These are phyloP conservation scores for Diospyros lotus DNA, from an alignment of 148 eudicot genomes.

Conservation along the genomic window DNA sequence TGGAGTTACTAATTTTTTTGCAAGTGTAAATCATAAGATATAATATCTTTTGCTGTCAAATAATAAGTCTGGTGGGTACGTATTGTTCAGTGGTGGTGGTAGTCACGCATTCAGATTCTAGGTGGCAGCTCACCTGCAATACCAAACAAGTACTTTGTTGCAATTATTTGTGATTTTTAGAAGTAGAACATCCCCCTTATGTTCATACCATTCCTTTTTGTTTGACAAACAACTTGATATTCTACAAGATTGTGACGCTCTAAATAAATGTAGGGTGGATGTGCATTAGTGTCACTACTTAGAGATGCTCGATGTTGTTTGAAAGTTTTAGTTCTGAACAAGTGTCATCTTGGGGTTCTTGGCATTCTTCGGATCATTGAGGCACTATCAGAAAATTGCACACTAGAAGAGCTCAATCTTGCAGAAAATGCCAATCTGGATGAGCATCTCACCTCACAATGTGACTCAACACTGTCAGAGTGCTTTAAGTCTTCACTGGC, in stretches of 20 bases:
- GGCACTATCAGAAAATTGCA: constrained; percentile 48
- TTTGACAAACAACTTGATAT: neutral
- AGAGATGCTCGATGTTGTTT: constrained; percentile 50
- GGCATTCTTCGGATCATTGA: constrained; percentile 55
- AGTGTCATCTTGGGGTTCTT: constrained; percentile 61
- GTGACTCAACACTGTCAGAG: constrained; percentile 9
- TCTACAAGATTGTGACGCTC: constrained; percentile 6
- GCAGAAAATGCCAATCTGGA: constrained; percentile 44
- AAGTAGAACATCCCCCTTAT: neutral
- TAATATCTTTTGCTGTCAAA: neutral
- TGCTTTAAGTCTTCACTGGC: constrained; percentile 12
- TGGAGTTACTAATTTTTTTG: too few relatives aligned
- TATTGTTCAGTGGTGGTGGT: neutral
- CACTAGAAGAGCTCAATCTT: constrained; percentile 80
- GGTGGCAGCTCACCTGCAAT: neutral
- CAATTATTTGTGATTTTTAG: neutral
- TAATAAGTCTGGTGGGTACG: neutral
- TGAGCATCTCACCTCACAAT: constrained; percentile 17
- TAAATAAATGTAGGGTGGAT: constrained; percentile 52
- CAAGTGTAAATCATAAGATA: neutral
- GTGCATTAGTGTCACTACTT: constrained; percentile 50
- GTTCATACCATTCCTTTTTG: neutral
- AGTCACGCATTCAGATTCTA: neutral
- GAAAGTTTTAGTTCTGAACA: constrained; percentile 52
- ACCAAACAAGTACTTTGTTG: neutral